phyloP scores from a whole-genome alignment of 2,329 filamentous ascomycete genomes.

The Fusarium phyllophilum region DNA sequence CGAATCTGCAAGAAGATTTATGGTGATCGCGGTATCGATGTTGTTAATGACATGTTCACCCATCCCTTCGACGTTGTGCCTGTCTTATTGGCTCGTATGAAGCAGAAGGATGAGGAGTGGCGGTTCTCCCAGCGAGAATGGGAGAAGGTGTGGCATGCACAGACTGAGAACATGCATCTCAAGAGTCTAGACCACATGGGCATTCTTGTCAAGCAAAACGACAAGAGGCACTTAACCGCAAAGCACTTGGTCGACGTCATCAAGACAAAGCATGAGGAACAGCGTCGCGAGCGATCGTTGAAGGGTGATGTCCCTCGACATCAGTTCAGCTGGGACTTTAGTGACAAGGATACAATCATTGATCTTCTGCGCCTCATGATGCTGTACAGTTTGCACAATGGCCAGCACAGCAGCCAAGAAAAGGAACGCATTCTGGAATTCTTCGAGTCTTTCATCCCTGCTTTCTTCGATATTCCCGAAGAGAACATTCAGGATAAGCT shows the following conservation, averaged over 20 bases:
- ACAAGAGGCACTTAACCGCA: slow-evolving; percentile 90
- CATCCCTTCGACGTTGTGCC: slow-evolving; percentile 89
- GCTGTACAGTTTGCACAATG: slow-evolving; percentile 73
- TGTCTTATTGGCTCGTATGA: slow-evolving; percentile 86
- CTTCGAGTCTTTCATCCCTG: slow-evolving; percentile 78
- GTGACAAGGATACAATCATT: slow-evolving; percentile 74
- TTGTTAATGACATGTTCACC: slow-evolving; percentile 87
- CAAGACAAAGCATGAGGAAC: slow-evolving; percentile 92
- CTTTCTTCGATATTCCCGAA: slow-evolving; percentile 80
- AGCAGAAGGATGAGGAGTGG: slow-evolving; percentile 98
- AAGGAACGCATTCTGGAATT: slow-evolving; percentile 80
- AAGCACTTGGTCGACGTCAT: slow-evolving; percentile 93
- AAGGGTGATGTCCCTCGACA: slow-evolving; percentile 70
- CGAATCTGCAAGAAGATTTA: slow-evolving; percentile 98
- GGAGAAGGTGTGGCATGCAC: slow-evolving; percentile 98
- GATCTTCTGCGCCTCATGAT: slow-evolving; percentile 72
- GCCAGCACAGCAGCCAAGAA: slow-evolving; percentile 76
- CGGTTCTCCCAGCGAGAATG: slow-evolving; percentile 96
- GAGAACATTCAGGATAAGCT: slow-evolving; percentile 75
- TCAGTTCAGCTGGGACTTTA: slow-evolving; percentile 81
- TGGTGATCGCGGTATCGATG: slow-evolving; percentile 84
- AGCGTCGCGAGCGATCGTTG: slow-evolving; percentile 75
- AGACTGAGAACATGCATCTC: slow-evolving; percentile 94
- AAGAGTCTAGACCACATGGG: slow-evolving; percentile 98
- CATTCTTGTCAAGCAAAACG: slow-evolving; percentile 84